Base-by-base conservation (phyloP, 345 rosid species). In the Angophora floribunda region DNA sequence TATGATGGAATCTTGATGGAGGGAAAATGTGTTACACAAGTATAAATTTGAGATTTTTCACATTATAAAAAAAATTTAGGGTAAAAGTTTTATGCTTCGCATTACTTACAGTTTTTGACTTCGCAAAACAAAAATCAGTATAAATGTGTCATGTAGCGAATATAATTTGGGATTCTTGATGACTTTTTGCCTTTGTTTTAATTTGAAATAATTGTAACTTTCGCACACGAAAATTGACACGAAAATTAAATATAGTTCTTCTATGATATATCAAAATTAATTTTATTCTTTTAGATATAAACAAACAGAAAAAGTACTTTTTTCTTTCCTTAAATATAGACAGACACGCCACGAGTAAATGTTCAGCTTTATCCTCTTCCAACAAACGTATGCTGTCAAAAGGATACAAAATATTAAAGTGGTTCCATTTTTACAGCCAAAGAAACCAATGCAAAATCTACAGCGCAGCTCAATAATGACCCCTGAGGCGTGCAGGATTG, bases 21-120 rank as follows among this genome's bases (percentile, higher is more conserved):
- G 17, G 0, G 6, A 7, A 15, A 15, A 67, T 67, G 2, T 7
- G 6, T 0, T 21, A 7, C 1, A 36, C 3, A 0, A 5, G 36
- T 15, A 30, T 30, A 67, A 67, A 2, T 67, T 30, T 15, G 41
- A 2, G n/a, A 67, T 30, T 30, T 67, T 67, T 0, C 11, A 67
- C 30, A 44, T 15, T 21, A 30, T 7, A 67, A 67, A 36, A 65
- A 65, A 7, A 15, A 30, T 2, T 67, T 32, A 15, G 1, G 6
- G 15, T 15, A 30, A n/a, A 30, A 7, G 6, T 30, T 9, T 15
- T 1, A 67, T 55, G 24, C 1, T 55, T 55, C 0, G 1, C 61
- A 55, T 55, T 8, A 22, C 61, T 55, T 9, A 55, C 3, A 1
- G 1, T 55, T 55, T 22, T 55, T 55, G 41, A 36, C 41, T 36